These are phyloP conservation scores for Naganishia sp. DNA, from an alignment of 1,284 basidiomycete species.

Conservation along the genomic window DNA sequence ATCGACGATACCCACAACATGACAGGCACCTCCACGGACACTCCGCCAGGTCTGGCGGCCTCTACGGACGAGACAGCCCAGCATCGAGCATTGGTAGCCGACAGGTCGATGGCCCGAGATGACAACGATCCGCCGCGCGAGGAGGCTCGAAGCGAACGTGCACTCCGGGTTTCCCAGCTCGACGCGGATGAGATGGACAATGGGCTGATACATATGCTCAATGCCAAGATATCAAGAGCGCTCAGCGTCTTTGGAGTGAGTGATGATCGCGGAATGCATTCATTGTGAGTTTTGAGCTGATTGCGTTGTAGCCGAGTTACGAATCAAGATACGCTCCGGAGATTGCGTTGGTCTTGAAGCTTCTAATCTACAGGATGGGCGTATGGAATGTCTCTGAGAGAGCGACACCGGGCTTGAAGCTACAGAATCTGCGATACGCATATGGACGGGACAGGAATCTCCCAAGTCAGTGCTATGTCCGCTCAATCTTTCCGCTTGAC, in stretches of 20 bases:
- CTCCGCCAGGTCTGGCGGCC: not conserved
- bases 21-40: not conserved
- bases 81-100: not conserved
- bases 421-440: conserved; percentile 72
- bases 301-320: conserved; percentile 29
- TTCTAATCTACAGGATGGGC: conserved; percentile 80
- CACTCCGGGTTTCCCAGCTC: conserved; percentile 83
- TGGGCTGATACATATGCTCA: conserved; percentile 79
- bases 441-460: conserved; percentile 8
- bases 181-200: conserved; percentile 91
- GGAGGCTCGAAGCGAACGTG: conserved; percentile 44
- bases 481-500: conserved; percentile 51
- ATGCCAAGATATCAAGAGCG: conserved; percentile 77
- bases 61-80: not conserved
- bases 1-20: not conserved
- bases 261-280: conserved; percentile 28
- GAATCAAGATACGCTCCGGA: conserved; percentile 61
- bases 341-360: conserved; percentile 70
- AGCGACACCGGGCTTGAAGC: conserved; percentile 84
- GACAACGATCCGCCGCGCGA: not conserved
- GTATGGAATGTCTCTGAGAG: conserved; percentile 68
- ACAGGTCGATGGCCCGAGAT: not conserved
- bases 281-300: not conserved
- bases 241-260: conserved; percentile 70
- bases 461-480: conserved; percentile 25